Evolutionary conservation across 768 basidiomycete genomes (phyloP), one percentile per base, ranked within the genome.

Genomic region (Termitomyces sp.): DNA sequence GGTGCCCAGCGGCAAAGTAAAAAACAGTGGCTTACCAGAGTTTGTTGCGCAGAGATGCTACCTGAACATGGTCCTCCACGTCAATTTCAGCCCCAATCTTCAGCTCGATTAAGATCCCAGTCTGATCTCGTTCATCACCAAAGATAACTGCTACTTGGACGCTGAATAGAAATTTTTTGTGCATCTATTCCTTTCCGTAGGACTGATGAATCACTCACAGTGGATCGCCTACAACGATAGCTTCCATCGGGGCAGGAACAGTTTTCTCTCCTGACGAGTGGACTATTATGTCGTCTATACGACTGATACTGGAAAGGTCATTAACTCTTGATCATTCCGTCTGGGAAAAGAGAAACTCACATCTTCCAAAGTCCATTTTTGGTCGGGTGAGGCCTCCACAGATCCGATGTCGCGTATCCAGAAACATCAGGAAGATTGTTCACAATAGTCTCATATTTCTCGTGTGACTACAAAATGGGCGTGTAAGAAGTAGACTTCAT

Each of bases 331-430:
- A 37, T 0, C 8, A 37, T 20, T 14, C 4, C 4, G 4, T 11
- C 45, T 3, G 1, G 11, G 0, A 20, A 37, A 37, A 7, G 32
- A 34, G 20, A 52, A 9, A 52, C 51, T 8, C 2, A 52, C 51
- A 52, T 52, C 51, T 12, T 52, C 51, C 51, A 52, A 12, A 52
- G 20, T 4, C 51, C 51, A 6, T 52, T 36, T 36, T 52, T 52
- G 20, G 51, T 77, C 0, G 82, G 79, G 61, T 83, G 82, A 31
- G 70, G 72, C 38, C 74, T 58, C 62, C 77, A 80, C 7, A 80
- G 65, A 67, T 83, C 82, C 3, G 74, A 75, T 11, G 76, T 81
- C 1, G 75, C 76, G 52, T 81, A 82, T 12, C 81, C 81, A 46
- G 65, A 68, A 5, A 70, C 68, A 60, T 75, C 73, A 5, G 59